Base-by-base conservation (phyloP, 2,329 filamentous ascomycete species). In the Blastomyces parvus region DNA sequence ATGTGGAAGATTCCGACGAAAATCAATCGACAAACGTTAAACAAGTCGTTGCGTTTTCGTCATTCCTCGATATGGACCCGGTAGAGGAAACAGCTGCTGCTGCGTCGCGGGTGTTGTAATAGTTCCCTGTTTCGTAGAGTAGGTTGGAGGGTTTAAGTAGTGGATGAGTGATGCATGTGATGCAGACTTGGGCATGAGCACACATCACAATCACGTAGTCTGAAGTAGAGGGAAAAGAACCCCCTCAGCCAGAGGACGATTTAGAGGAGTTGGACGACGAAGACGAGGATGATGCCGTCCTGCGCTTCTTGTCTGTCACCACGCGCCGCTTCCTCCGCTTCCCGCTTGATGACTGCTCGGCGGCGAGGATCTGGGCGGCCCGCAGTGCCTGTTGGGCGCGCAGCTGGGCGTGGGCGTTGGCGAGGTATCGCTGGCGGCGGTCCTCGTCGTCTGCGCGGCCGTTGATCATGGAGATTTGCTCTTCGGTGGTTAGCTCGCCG, bases 381-480 rank as follows among this genome's bases (percentile, higher is more conserved):
- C 74, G 74, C 53, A 75, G 63, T 13, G 73, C 74, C 61, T 76
- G 74, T 63, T 74, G 74, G 4, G 75, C 75, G 58, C 74, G 73
- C 4, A 74, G 74, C 63, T 76, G 74, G 22, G 75, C 75, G 38
- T 77, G 73, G 8, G 77, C 74, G 64, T 75, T 74, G 27, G 75
- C 75, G 22, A 77, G 68, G 67, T 76, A 77, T 22, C 72, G 72
- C 14, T 70, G 71, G 19, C 75, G 73, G 38, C 69, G 69, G 36
- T 74, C 73, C 58, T 77, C 71, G 53, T 77, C 72, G 59, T 76
- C 73, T 53, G 71, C 74, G n/a, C 68, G 69, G 1, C 67, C 72
- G 56, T 73, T 74, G 53, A 76, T 67, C 65, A 72, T 70, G 66
- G 73, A 69, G 55, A 77, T 70, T 62, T 76, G 75, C 63, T 77